Evolutionary conservation across 78 protist species (phyloP).

Genomic region (Dictyostelium capitatum): DNA sequence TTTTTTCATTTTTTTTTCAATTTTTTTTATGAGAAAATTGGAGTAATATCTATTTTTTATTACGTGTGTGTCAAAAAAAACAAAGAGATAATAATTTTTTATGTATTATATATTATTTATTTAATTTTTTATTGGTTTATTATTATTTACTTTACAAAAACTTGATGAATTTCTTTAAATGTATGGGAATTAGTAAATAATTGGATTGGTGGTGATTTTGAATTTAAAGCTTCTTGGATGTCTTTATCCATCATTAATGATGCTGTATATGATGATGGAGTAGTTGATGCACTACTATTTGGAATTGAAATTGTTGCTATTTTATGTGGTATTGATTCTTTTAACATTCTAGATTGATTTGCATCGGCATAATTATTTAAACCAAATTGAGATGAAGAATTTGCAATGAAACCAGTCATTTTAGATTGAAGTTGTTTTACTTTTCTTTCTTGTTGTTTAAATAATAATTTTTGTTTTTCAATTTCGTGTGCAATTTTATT

Average conservation of each 20-base stretch:
- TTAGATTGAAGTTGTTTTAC: slow-evolving; percentile 41
- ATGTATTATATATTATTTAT: neutral
- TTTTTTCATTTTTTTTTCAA: neutral
- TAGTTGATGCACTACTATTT: neutral
- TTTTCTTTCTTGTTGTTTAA: slow-evolving; percentile 29
- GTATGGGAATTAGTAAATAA: slow-evolving; percentile 18
- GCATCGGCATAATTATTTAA: slow-evolving; percentile 29
- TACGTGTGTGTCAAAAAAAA: too few species aligned
- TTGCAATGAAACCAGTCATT: slow-evolving; percentile 7
- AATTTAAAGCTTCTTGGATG: slow-evolving; percentile 29
- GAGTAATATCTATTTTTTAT: too few species aligned
- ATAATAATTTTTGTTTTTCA: slow-evolving; percentile 24
- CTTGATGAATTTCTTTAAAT: slow-evolving; percentile 36
- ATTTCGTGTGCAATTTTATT: neutral
- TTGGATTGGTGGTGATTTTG: neutral
- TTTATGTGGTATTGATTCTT: slow-evolving; percentile 4
- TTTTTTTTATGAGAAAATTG: neutral
- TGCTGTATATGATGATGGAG: neutral
- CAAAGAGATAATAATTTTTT: neutral
- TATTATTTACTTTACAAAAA: slow-evolving; percentile 21
- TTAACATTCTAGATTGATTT: slow-evolving; percentile 29
- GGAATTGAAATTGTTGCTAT: slow-evolving; percentile 26
- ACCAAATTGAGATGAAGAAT: neutral
- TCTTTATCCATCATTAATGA: slow-evolving; percentile 24
- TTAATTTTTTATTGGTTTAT: neutral